A percentile compares a stretch with the other conserved stretches of the same genome.
These are phyloP conservation scores for Polysphondylium violaceum DNA, from an alignment of 78 protist genomes.

Conservation along the genomic window DNA sequence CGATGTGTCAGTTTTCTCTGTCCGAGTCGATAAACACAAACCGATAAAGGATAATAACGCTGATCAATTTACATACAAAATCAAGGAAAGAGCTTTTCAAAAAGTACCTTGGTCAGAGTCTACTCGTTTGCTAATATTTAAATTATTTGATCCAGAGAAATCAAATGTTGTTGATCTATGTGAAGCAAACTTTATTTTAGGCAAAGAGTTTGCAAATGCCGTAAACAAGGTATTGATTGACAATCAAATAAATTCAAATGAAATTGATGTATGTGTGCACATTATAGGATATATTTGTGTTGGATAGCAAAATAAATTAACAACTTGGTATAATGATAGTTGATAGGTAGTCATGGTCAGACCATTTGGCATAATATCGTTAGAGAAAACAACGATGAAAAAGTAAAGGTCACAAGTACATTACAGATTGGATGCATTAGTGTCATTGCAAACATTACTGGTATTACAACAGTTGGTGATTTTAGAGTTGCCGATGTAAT, in stretches of 20 bases:
- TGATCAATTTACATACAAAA: neutral
- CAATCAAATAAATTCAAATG: neutral
- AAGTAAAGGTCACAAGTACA: neutral
- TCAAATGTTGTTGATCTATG: neutral
- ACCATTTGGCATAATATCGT: constrained; percentile 63
- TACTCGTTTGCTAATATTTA: neutral
- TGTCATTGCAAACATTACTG: constrained; percentile 24
- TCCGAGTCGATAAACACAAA: neutral
- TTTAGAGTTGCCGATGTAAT: constrained; percentile 69
- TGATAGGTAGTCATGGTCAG: constrained; percentile 79
- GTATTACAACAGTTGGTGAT: constrained; percentile 59
- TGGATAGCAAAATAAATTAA: too few species aligned
- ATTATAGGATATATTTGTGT: too few species aligned
- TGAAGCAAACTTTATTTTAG: neutral
- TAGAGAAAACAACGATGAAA: neutral
- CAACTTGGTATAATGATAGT: too few species aligned
- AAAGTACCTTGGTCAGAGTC: constrained; percentile 1
- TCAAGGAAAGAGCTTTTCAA: neutral
- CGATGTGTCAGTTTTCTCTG: neutral
- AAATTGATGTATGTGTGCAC: neutral
- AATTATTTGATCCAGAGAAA: neutral
- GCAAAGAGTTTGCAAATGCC: constrained; percentile 3
- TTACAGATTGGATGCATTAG: constrained; percentile 64
- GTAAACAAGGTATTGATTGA: neutral
- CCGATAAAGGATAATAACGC: neutral